Evolutionary conservation across 805 yeast genomes (phyloP), one percentile per base, ranked within the genome.

Genomic region (Sungouiozyma ichnusensis): DNA sequence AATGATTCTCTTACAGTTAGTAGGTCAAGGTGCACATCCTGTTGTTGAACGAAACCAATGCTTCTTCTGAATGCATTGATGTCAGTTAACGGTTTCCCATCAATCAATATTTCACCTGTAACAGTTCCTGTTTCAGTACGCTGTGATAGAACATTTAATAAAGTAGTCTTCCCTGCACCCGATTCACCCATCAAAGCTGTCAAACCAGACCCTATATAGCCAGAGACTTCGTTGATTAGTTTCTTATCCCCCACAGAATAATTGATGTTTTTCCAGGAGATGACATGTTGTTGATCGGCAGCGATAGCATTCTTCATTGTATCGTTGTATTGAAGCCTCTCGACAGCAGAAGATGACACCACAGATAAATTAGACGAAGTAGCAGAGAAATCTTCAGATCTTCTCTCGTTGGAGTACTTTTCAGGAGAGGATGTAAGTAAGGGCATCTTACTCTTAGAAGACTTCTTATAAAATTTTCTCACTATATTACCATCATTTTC

Each of bases 171-270:
- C 53, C 81, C 82, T 18, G 81, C 81, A 47, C 82, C 82, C 3
- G 80, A 74, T 11, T 24, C 29, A 47, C 82, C 82, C 79, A 76
- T 76, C 38, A 76, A 57, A 2, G 81, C 75, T 19, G 74, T 70
- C 46, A 71, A 56, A 43, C 87, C 87, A 14, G 85, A 84, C 54
- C 75, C 73, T 44, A 79, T 82, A 69, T 76, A 80, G 20, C 87
- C 87, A 48, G 73, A 74, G 24, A 71, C 69, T 46, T 66, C 61
- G 44, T 68, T 65, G 33, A 73, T 61, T 31, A 72, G 51, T 38
- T 63, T 52, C 36, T 50, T 53, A n/a, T 50, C 45, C 20, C 52
- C 52, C 49, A 81, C 73, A 31, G 67, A 69, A 52, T 79, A 81
- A 48, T 71, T 64, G 13, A 81, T 74, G 50, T 79, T 64, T 51